A percentile compares a stretch with the other conserved stretches of the same genome.
phyloP scores from a whole-genome alignment of 225 moss, liverwort and hornwort species.

The Sphagnum contortum region DNA sequence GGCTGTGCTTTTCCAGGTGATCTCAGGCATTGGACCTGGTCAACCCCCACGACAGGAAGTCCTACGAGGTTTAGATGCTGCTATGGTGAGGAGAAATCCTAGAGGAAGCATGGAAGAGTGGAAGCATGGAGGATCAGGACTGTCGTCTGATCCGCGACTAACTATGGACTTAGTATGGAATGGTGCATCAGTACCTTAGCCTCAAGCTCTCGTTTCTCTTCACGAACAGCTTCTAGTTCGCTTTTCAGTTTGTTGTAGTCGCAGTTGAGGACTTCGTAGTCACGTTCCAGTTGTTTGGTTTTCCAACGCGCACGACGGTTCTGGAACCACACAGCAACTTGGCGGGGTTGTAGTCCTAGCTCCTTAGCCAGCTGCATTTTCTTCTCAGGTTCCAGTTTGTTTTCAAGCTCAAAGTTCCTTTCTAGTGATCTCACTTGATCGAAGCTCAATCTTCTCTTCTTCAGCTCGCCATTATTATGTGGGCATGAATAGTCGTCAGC shows the following conservation, averaged over 20 bases:
- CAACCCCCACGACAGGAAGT: background rate
- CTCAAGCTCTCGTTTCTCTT: constrained; percentile 49
- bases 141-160: too few species aligned
- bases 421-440: constrained; percentile 90
- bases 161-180: too few species aligned
- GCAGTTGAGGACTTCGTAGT: constrained; percentile 69
- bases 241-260: constrained; percentile 70
- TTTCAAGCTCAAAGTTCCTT: constrained; percentile 86
- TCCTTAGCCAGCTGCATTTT: constrained; percentile 95
- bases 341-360: constrained; percentile 79
- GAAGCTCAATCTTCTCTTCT: constrained; percentile 75
- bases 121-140: too few species aligned
- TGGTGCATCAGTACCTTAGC: constrained; percentile 1
- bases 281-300: constrained; percentile 87
- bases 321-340: constrained; percentile 98
- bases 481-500: constrained; percentile 53
- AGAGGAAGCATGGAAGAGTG: too few species aligned
- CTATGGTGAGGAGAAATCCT: too few species aligned
- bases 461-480: constrained; percentile 43
- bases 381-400: constrained; percentile 85
- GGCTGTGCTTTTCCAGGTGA: too few species aligned
- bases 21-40: constrained; percentile 14
- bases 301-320: constrained; percentile 97
- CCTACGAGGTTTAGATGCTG: too few species aligned
- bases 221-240: constrained; percentile 40